Conservation (phyloP, 306 rosid species). For the Malus sylvestris region DNA sequence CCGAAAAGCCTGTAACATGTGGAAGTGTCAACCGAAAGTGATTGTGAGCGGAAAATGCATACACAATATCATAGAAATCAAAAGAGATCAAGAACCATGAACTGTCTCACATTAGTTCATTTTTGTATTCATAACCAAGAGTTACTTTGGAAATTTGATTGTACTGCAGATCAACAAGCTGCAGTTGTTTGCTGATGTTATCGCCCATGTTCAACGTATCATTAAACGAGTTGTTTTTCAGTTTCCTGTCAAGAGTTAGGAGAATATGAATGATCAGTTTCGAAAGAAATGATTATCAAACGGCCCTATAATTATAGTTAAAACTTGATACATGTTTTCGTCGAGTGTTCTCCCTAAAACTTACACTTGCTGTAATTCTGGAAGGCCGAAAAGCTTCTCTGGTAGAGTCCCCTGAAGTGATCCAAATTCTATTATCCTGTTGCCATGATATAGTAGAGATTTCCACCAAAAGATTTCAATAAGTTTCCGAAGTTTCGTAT, state of each 20-base stretch:
- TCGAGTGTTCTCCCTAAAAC: conserved; percentile 17
- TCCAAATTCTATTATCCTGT: conserved; percentile 67
- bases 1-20: conserved; percentile 53
- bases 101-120: conserved; percentile 45
- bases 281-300: no score
- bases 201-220: conserved; percentile 59
- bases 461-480: background rate
- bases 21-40: conserved; percentile 5
- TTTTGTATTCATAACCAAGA: conserved; percentile 38
- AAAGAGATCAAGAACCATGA: background rate
- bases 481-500: background rate
- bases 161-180: conserved; percentile 74
- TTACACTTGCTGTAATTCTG: conserved; percentile 83
- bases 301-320: background rate
- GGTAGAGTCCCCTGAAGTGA: conserved; percentile 64
- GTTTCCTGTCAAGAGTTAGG: conserved; percentile 43
- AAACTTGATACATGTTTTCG: background rate
- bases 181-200: conserved; percentile 48
- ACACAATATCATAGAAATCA: background rate
- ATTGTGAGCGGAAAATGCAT: conserved; percentile 1
- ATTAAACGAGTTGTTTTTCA: conserved; percentile 50
- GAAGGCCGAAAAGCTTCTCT: conserved; percentile 51
- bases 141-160: conserved; percentile 54
- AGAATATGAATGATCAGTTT: background rate
- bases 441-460: background rate